Percentiles rank a stretch among this genome's conserved stretches.
Conservation (phyloP, 2,329 filamentous ascomycete genomes). For the Xylaria sp. region DNA sequence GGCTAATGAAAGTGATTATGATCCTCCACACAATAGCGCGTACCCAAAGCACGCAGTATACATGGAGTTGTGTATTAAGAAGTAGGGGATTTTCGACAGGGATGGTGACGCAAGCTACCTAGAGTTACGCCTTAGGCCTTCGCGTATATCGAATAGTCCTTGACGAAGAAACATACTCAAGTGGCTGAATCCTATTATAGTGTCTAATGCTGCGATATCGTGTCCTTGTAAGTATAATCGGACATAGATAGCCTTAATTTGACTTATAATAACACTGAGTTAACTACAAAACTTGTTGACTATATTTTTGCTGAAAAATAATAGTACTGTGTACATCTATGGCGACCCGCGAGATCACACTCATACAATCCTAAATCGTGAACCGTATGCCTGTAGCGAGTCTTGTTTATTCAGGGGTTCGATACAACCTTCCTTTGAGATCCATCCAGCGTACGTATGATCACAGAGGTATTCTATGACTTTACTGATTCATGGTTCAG, state of each 20-base stretch:
- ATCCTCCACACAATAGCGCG: not conserved
- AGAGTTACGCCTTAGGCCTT: not conserved
- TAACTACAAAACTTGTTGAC: not conserved
- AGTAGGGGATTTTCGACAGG: not conserved
- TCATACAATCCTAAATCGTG: not conserved
- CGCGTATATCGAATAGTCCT: not conserved
- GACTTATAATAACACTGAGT: not conserved
- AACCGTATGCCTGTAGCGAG: not conserved
- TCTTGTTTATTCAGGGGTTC: not conserved
- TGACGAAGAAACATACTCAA: not conserved
- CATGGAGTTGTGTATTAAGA: not conserved
- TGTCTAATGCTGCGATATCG: not conserved
- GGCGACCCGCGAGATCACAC: not conserved
- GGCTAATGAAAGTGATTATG: not conserved
- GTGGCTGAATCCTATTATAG: not conserved
- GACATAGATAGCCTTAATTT: not conserved
- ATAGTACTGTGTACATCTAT: not conserved
- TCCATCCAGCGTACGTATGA: not conserved
- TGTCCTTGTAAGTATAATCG: not conserved
- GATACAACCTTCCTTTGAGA: not conserved
- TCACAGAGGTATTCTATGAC: not conserved
- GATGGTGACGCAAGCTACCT: constrained; percentile 11
- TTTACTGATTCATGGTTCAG: not conserved
- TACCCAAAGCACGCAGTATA: not conserved
- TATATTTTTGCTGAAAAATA: not conserved